These are phyloP conservation scores for Mycena amicta DNA, from an alignment of 768 basidiomycete genomes.

Conservation along the genomic window DNA sequence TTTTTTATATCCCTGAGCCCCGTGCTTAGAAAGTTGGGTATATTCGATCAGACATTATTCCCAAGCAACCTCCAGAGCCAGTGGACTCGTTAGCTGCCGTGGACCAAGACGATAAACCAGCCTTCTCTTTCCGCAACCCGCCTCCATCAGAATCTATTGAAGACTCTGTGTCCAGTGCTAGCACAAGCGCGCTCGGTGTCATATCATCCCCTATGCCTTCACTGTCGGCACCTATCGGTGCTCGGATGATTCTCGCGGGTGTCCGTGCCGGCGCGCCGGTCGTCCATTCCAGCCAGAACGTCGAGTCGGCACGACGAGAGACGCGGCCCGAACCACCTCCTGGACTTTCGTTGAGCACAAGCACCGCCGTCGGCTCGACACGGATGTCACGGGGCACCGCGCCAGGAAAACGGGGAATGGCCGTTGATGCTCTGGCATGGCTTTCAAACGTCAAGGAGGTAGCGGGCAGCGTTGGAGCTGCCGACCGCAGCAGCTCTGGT, in stretches of 20 bases:
- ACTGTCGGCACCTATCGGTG: constrained; percentile 69
- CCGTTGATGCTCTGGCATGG: constrained; percentile 65
- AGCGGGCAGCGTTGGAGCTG: constrained; percentile 49
- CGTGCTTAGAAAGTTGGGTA: constrained; percentile 55
- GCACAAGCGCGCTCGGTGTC: not conserved
- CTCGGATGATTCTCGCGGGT: constrained; percentile 69
- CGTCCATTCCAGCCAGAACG: constrained; percentile 22
- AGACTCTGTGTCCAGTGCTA: constrained; percentile 20
- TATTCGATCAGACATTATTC: constrained; percentile 14
- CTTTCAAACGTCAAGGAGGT: constrained; percentile 64
- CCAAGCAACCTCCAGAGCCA: not conserved
- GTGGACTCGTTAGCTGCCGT: not conserved
- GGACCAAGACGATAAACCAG: constrained; percentile 14
- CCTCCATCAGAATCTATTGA: constrained; percentile 33
- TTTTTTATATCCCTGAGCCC: no score
- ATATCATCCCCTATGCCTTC: constrained; percentile 34
- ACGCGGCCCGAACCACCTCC: not conserved
- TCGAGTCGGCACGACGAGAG: constrained; percentile 1
- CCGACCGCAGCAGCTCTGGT: constrained; percentile 55
- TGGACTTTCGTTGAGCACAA: not conserved
- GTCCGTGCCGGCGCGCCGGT: constrained; percentile 56
- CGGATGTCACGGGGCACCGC: constrained; percentile 41
- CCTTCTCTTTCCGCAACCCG: constrained; percentile 59
- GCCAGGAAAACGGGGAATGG: constrained; percentile 57
- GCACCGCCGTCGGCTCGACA: not conserved